phyloP scores from a whole-genome alignment of 139 green algal genomes.

The Chlorella sp. region DNA sequence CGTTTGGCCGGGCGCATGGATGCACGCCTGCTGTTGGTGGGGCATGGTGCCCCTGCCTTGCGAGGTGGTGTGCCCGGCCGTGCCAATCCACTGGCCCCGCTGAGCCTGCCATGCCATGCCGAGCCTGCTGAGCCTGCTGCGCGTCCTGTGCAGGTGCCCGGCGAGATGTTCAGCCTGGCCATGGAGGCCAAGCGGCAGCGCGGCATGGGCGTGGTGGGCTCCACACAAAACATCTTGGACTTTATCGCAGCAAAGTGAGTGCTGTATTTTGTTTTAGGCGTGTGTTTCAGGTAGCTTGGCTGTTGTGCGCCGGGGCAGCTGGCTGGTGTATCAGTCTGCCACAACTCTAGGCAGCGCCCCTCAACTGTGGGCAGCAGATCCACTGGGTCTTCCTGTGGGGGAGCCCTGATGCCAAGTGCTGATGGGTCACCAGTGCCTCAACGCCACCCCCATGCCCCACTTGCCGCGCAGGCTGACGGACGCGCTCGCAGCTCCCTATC shows the following conservation, averaged over 20 bases:
- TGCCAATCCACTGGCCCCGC: too few species aligned
- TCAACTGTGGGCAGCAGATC: too few species aligned
- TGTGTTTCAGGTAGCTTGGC: neutral
- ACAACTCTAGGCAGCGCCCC: neutral
- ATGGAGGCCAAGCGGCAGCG: slow-evolving; percentile 83
- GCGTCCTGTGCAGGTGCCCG: too few species aligned
- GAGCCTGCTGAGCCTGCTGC: too few species aligned
- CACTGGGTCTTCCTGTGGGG: too few species aligned
- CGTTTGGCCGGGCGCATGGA: too few species aligned
- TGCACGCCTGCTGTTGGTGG: too few species aligned
- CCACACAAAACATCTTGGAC: slow-evolving; percentile 97
- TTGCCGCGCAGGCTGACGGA: slow-evolving; percentile 41
- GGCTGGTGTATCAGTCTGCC: neutral
- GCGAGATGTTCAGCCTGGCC: slow-evolving; percentile 93
- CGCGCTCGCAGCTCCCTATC: slow-evolving; percentile 66
- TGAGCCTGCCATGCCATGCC: too few species aligned
- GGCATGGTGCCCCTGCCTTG: too few species aligned
- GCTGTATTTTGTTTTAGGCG: neutral
- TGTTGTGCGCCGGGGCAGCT: neutral
- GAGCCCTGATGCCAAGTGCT: neutral
- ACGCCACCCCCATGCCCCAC: too few species aligned
- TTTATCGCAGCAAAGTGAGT: slow-evolving; percentile 87
- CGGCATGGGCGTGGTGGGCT: slow-evolving; percentile 93
- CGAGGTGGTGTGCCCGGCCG: too few species aligned
- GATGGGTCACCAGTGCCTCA: neutral